A percentile compares a stretch with the other conserved stretches of the same genome.
Evolutionary conservation across 202 grass and related monocot genomes (phyloP).

Genomic region (Eragrostis tef): DNA sequence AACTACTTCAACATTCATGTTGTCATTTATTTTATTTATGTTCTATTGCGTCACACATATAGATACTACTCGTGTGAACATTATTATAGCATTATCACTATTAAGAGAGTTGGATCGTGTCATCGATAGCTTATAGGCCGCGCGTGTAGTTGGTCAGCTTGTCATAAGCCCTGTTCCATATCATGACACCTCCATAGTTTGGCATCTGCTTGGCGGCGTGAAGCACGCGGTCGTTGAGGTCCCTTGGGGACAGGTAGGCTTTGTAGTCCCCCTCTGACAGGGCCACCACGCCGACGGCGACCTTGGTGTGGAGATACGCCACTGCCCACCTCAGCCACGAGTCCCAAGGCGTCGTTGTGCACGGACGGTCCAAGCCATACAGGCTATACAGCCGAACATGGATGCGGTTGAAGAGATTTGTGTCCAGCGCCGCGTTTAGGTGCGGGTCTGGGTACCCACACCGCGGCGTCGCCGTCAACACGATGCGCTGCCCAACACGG

Average conservation of each 20-base stretch:
- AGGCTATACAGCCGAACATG: constrained; percentile 11
- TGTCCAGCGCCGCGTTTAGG: neutral
- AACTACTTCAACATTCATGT: too few species aligned
- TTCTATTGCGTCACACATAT: too few species aligned
- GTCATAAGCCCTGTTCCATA: constrained; percentile 9
- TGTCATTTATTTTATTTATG: too few species aligned
- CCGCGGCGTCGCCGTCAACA: constrained; percentile 1
- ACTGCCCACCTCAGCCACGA: constrained; percentile 10
- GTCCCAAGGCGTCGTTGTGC: neutral
- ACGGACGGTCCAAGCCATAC: neutral
- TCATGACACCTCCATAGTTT: neutral
- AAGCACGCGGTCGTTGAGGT: neutral
- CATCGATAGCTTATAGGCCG: too few species aligned
- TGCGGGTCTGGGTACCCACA: neutral
- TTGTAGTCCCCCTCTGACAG: neutral
- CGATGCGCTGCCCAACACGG: too few species aligned
- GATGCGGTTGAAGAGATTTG: neutral
- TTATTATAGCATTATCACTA: too few species aligned
- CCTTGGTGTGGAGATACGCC: neutral
- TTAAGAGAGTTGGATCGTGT: too few species aligned
- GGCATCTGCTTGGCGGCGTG: neutral
- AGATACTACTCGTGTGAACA: neutral
- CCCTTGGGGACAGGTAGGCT: neutral
- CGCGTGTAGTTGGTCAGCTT: neutral
- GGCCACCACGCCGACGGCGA: constrained; percentile 13